phyloP scores from a whole-genome alignment of 2,329 filamentous ascomycete species.

The Apiospora saccharicola region DNA sequence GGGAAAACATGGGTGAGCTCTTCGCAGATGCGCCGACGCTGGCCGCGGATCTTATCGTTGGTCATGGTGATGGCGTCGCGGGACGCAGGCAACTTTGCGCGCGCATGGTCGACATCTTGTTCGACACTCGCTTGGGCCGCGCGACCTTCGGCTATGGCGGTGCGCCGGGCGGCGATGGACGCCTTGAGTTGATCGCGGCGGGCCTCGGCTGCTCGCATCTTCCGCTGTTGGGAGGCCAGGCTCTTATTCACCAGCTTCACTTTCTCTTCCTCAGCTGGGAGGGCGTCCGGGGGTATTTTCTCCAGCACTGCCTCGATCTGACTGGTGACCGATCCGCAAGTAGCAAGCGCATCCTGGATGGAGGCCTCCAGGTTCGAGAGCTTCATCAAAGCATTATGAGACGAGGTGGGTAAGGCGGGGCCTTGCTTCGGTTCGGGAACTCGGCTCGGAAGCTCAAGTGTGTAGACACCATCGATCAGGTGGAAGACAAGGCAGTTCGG shows the following conservation, averaged over 20 bases:
- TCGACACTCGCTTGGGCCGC: conserved; percentile 65
- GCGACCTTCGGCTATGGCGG: conserved; percentile 72
- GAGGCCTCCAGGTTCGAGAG: conserved; percentile 89
- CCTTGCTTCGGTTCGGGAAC: conserved; percentile 61
- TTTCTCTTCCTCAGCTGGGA: conserved; percentile 58
- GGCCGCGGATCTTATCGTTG: conserved; percentile 76
- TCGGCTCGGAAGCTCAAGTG: conserved; percentile 70
- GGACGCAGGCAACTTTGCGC: conserved; percentile 64
- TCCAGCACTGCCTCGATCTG: conserved; percentile 74
- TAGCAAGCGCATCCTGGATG: conserved; percentile 86
- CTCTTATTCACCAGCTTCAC: conserved; percentile 58
- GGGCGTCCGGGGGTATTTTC: conserved; percentile 48
- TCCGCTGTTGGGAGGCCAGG: conserved; percentile 69
- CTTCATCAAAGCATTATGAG: conserved; percentile 88
- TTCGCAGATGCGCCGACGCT: conserved; percentile 86
- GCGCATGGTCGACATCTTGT: conserved; percentile 67
- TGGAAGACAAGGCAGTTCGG: conserved; percentile 86
- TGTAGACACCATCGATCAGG: conserved; percentile 86
- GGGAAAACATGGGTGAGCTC: conserved; percentile 82
- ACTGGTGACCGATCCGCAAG: conserved; percentile 74
- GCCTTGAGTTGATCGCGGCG: conserved; percentile 72
- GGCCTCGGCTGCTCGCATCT: conserved; percentile 67
- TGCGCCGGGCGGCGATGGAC: conserved; percentile 70
- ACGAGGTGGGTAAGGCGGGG: conserved; percentile 68
- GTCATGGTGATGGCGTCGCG: conserved; percentile 62